phyloP scores from a whole-genome alignment of 2,329 filamentous ascomycete species.

The Botryotinia convoluta region DNA sequence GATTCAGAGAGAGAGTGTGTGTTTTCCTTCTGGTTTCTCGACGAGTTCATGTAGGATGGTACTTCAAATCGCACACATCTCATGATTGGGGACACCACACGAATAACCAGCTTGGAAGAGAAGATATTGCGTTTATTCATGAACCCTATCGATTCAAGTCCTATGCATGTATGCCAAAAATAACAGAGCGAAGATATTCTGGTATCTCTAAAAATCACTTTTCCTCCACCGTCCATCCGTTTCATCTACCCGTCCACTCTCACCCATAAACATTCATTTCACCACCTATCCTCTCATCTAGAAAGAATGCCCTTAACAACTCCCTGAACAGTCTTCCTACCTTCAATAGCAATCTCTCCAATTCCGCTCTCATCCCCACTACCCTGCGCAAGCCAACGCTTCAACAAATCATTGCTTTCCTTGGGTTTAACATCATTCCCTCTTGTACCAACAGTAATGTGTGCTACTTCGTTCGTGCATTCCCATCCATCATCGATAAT shows the following conservation, averaged over 20 bases:
- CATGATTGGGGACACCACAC: neutral
- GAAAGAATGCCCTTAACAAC: slow-evolving; percentile 35
- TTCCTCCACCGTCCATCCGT: neutral
- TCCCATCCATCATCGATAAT: slow-evolving; percentile 63
- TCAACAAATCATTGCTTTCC: slow-evolving; percentile 86
- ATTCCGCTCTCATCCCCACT: slow-evolving; percentile 38
- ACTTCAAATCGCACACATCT: neutral
- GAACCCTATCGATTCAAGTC: neutral
- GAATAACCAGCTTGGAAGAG: neutral
- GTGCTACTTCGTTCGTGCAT: slow-evolving; percentile 74
- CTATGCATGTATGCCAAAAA: neutral
- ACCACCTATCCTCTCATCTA: slow-evolving; percentile 21
- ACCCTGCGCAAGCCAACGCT: slow-evolving; percentile 67
- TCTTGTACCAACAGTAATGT: slow-evolving; percentile 86
- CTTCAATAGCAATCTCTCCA: slow-evolving; percentile 35
- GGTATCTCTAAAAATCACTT: neutral
- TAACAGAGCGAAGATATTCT: neutral
- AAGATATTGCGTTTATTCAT: neutral
- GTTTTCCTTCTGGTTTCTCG: neutral
- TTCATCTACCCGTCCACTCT: neutral
- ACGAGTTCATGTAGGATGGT: neutral
- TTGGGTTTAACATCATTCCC: slow-evolving; percentile 76
- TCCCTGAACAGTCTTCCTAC: slow-evolving; percentile 33
- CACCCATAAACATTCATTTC: neutral
- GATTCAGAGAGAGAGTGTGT: neutral